Conservation (phyloP, 805 yeast species). For the Kuraishia molischiana region DNA sequence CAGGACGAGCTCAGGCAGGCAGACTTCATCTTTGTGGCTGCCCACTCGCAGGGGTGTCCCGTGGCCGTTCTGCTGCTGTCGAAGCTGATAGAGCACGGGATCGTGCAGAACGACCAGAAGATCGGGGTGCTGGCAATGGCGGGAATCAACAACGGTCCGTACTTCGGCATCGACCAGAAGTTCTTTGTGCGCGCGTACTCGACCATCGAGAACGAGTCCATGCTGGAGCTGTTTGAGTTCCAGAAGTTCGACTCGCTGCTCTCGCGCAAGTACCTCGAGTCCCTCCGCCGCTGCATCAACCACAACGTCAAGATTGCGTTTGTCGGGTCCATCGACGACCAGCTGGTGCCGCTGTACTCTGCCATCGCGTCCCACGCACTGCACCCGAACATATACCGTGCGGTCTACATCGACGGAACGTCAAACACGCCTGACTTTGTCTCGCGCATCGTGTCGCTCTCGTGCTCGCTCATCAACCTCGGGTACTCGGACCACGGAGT, state of each 20-base stretch:
- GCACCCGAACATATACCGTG: conserved; percentile 90
- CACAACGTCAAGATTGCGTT: conserved; percentile 71
- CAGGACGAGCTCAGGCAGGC: conserved; percentile 34
- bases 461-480: conserved; percentile 62
- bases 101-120: conserved; percentile 30
- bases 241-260: conserved; percentile 68
- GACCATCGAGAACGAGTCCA: conserved; percentile 80
- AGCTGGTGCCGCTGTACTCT: conserved; percentile 89
- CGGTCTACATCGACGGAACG: conserved; percentile 80
- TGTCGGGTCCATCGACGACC: conserved; percentile 90
- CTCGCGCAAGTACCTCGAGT: conserved; percentile 59
- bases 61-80: conserved; percentile 79
- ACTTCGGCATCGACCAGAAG: conserved; percentile 80
- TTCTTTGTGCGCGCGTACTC: conserved; percentile 82
- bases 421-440: conserved; percentile 76
- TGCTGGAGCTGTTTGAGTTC: conserved; percentile 80
- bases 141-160: conserved; percentile 90
- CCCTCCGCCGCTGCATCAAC: conserved; percentile 52
- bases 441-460: conserved; percentile 59
- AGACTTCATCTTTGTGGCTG: conserved; percentile 83
- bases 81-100: conserved; percentile 53
- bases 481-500: conserved; percentile 85
- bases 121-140: conserved; percentile 89
- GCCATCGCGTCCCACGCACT: conserved; percentile 71
- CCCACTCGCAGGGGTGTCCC: conserved; percentile 95